These are phyloP conservation scores for Arthrobotrys iridis DNA, from an alignment of 2,329 filamentous ascomycete species.

Conservation along the genomic window DNA sequence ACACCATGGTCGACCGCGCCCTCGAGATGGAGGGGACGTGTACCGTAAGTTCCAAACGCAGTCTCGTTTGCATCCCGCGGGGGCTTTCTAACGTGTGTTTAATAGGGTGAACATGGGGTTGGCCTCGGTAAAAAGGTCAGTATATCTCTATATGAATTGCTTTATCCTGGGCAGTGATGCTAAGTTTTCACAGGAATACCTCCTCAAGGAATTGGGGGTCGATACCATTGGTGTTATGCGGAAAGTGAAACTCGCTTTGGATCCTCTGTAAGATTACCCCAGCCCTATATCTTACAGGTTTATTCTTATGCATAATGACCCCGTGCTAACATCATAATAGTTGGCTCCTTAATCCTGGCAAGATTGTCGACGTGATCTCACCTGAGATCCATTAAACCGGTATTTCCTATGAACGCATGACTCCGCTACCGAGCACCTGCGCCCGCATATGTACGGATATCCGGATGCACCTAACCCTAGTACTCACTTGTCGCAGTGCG, in stretches of 20 bases:
- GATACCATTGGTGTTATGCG: conserved; percentile 87
- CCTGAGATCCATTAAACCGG: conserved; percentile 42
- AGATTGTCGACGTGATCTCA: conserved; percentile 77
- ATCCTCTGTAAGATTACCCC: conserved; percentile 67
- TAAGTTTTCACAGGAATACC: conserved; percentile 65
- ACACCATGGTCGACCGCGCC: conserved; percentile 89
- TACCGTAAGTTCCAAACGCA: conserved; percentile 63
- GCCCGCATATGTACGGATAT: neutral
- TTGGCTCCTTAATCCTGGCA: conserved; percentile 92
- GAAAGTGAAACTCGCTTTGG: conserved; percentile 80
- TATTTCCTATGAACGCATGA: conserved; percentile 15
- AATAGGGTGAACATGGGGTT: conserved; percentile 79
- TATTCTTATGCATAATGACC: neutral
- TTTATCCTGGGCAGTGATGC: neutral
- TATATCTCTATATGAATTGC: neutral
- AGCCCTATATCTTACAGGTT: neutral
- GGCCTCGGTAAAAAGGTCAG: conserved; percentile 80
- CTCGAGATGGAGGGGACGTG: conserved; percentile 94
- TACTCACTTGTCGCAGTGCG: neutral
- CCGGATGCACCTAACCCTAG: neutral
- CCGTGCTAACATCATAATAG: conserved; percentile 58
- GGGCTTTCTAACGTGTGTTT: conserved; percentile 27
- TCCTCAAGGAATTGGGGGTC: conserved; percentile 80
- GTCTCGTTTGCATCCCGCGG: neutral
- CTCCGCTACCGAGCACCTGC: conserved; percentile 8